Percentiles rank a stretch among this genome's conserved stretches.
Evolutionary conservation across 495 filamentous ascomycete species (phyloP).

Genomic region (Pyronema domesticum): DNA sequence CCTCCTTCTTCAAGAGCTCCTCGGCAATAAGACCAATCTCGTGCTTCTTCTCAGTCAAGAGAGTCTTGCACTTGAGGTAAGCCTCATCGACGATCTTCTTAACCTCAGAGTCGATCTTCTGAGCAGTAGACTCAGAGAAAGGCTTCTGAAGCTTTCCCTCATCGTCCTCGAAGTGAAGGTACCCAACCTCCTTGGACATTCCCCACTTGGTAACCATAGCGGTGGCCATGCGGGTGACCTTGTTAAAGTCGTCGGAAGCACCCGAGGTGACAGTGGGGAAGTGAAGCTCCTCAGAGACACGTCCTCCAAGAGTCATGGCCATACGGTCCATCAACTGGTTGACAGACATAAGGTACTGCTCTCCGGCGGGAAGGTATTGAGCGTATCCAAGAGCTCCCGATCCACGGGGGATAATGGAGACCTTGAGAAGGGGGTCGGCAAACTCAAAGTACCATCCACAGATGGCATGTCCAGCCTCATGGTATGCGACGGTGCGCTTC

Average conservation of each 20-base stretch:
- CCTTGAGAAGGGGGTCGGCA: constrained; percentile 91
- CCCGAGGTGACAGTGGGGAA: constrained; percentile 91
- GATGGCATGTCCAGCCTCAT: constrained; percentile 94
- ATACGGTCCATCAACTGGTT: constrained; percentile 98
- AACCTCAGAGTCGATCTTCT: constrained; percentile 79
- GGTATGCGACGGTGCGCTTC: constrained; percentile 89
- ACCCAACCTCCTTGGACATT: constrained; percentile 86
- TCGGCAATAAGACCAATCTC: constrained; percentile 82
- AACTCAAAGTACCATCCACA: constrained; percentile 97
- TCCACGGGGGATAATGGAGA: constrained; percentile 93
- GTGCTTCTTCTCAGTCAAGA: constrained; percentile 68
- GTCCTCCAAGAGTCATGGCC: constrained; percentile 95
- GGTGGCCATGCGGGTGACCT: constrained; percentile 87
- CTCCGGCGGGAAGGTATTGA: constrained; percentile 78
- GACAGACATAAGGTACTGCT: constrained; percentile 85
- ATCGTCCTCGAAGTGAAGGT: constrained; percentile 70
- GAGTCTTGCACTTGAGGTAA: constrained; percentile 70
- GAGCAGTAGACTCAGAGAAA: constrained; percentile 84
- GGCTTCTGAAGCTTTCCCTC: constrained; percentile 74
- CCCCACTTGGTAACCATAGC: constrained; percentile 96
- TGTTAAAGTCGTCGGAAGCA: constrained; percentile 94
- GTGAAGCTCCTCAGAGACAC: constrained; percentile 86
- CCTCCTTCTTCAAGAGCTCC: constrained; percentile 80
- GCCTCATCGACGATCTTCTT: constrained; percentile 76
- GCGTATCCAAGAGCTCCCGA: constrained; percentile 88